These are phyloP conservation scores for Penicillium atrosanguineum DNA, from an alignment of 495 filamentous ascomycete genomes.

Conservation along the genomic window DNA sequence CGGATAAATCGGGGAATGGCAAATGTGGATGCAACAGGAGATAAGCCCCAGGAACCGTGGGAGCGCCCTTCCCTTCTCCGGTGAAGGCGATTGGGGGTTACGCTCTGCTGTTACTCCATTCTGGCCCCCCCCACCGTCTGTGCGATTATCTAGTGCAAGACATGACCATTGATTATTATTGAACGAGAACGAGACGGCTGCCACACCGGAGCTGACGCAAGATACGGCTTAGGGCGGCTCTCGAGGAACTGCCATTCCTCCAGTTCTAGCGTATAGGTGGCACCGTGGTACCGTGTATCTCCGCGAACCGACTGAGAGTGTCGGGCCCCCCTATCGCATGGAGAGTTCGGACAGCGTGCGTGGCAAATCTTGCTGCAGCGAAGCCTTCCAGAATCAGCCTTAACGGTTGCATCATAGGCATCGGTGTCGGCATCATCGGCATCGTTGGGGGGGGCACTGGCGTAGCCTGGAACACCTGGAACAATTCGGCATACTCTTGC, in stretches of 20 bases:
- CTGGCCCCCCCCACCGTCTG: neutral
- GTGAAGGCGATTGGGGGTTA: constrained; percentile 8
- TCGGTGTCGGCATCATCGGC: neutral
- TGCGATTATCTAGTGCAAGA: neutral
- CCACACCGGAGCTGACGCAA: neutral
- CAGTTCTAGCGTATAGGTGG: neutral
- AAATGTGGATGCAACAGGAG: constrained; percentile 8
- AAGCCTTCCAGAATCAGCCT: constrained; percentile 27
- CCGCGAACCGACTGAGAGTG: neutral
- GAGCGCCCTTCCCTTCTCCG: constrained; percentile 8
- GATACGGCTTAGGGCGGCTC: neutral
- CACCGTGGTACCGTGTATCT: neutral
- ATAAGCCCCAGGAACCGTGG: constrained; percentile 26
- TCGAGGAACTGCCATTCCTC: neutral
- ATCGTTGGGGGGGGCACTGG: neutral
- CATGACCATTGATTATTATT: neutral
- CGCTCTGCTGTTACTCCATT: neutral
- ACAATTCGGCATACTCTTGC: neutral
- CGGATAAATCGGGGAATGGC: neutral
- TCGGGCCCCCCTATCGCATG: neutral
- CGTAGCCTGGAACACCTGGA: no score
- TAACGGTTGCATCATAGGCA: constrained; percentile 10
- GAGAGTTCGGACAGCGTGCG: neutral
- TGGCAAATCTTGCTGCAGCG: constrained; percentile 16
- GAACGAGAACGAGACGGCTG: neutral